A percentile compares a stretch with the other conserved stretches of the same genome.
These are phyloP conservation scores for Dalbergia oliveri DNA, from an alignment of 306 rosid genomes.

Conservation along the genomic window DNA sequence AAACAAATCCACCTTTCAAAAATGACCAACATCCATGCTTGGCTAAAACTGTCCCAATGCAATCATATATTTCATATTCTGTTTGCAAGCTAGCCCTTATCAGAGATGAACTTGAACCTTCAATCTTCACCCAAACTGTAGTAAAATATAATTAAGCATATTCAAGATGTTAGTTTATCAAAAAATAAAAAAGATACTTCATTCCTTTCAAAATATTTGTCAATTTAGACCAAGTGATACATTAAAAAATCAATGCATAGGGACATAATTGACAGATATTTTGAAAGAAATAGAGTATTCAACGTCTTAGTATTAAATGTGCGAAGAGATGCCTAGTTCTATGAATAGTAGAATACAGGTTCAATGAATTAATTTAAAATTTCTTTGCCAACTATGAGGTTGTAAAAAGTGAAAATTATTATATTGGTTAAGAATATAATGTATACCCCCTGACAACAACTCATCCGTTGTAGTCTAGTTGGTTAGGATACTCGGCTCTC, in stretches of 20 bases:
- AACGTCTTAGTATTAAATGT: background rate
- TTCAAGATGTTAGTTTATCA: background rate
- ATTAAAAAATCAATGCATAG: too few species aligned
- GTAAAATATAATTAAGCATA: background rate
- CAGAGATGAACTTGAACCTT: slow-evolving; percentile 59
- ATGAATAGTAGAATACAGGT: background rate
- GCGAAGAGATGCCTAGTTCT: background rate
- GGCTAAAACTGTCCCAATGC: slow-evolving; percentile 82
- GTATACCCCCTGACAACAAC: background rate
- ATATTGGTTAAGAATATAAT: background rate
- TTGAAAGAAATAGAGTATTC: too few species aligned
- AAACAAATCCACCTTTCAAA: slow-evolving; percentile 92
- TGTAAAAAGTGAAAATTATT: too few species aligned
- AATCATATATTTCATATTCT: slow-evolving; percentile 51
- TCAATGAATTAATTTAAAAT: background rate
- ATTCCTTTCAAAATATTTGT: too few species aligned
- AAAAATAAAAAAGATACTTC: too few species aligned
- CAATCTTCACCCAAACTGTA: slow-evolving; percentile 77
- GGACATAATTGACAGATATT: too few species aligned
- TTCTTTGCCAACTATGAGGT: background rate
- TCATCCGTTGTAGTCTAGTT: slow-evolving; percentile 80
- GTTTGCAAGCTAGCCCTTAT: slow-evolving; percentile 68
- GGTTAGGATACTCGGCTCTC: slow-evolving; percentile 89
- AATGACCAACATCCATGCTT: slow-evolving; percentile 92
- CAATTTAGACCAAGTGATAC: too few species aligned